These are phyloP conservation scores for Chaetomium olivaceum DNA, from an alignment of 2,329 filamentous ascomycete species.

Conservation along the genomic window DNA sequence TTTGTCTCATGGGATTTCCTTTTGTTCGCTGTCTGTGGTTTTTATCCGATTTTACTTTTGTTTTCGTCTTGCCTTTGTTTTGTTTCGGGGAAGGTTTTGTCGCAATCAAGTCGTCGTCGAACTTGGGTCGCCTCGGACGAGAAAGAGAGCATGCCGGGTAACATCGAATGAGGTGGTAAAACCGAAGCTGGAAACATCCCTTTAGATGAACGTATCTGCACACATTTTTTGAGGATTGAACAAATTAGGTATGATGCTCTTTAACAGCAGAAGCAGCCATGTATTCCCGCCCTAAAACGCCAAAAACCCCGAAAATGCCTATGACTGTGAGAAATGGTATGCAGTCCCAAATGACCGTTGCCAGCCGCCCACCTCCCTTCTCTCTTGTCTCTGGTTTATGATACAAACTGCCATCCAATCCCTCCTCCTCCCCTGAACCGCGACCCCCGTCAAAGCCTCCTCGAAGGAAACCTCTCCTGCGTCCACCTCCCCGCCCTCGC, in stretches of 20 bases:
- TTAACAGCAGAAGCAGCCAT: not conserved
- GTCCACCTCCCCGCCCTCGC: conserved; percentile 40
- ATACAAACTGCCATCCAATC: not conserved
- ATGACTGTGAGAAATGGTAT: not conserved
- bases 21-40: not conserved
- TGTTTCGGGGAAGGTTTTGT: not conserved
- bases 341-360: not conserved
- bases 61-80: not conserved
- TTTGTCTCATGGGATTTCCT: not conserved
- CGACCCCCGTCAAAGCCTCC: conserved; percentile 21
- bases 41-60: not conserved
- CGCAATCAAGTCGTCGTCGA: too few relatives aligned
- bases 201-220: not conserved
- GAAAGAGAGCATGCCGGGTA: too few relatives aligned
- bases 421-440: not conserved
- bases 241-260: not conserved
- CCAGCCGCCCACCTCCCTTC: not conserved
- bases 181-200: not conserved
- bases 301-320: conserved; percentile 6
- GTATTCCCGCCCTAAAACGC: not conserved
- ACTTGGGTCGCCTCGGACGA: not conserved
- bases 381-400: not conserved
- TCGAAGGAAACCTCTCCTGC: conserved; percentile 47
- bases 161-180: too few relatives aligned
- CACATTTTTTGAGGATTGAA: not conserved